Evolutionary conservation across 2,329 filamentous ascomycete genomes (phyloP).

Genomic region (Daldinia eschscholtzii): DNA sequence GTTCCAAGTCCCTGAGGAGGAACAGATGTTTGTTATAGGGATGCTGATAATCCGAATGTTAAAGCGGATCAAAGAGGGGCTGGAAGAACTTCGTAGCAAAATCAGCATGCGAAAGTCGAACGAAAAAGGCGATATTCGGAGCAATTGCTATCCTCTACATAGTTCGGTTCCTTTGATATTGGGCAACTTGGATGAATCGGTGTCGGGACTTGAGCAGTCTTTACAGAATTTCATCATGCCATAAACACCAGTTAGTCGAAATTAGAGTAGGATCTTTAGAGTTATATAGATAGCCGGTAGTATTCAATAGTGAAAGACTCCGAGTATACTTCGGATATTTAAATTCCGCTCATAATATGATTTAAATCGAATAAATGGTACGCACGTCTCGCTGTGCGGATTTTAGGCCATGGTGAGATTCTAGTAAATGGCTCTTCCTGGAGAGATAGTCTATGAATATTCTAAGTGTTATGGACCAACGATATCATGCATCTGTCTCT

Average conservation of each 20-base stretch:
- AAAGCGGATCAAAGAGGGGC: slow-evolving; percentile 15
- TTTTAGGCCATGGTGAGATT: no score
- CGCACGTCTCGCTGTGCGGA: no score
- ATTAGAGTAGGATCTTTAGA: no score
- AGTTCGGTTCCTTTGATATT: slow-evolving; percentile 9
- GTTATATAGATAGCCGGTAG: no score
- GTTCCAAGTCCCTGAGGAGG: slow-evolving; percentile 19
- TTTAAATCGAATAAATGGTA: no score
- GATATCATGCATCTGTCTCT: neutral
- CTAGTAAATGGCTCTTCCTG: neutral
- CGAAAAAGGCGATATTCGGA: neutral
- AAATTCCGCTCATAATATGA: no score
- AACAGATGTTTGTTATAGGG: slow-evolving; percentile 18
- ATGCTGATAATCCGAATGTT: slow-evolving; percentile 20
- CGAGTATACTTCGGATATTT: no score
- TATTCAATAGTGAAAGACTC: no score
- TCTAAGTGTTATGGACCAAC: neutral
- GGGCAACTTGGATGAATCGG: slow-evolving; percentile 12
- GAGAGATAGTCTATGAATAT: neutral
- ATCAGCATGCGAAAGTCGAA: neutral
- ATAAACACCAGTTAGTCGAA: neutral
- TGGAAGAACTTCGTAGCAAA: slow-evolving; percentile 5
- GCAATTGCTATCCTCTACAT: neutral
- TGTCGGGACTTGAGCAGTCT: slow-evolving; percentile 11
- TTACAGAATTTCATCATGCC: slow-evolving; percentile 10